A percentile compares a stretch with the other conserved stretches of the same genome.
Evolutionary conservation across 169 alveolate species (phyloP).

Genomic region (Besnoitia besnoiti): DNA sequence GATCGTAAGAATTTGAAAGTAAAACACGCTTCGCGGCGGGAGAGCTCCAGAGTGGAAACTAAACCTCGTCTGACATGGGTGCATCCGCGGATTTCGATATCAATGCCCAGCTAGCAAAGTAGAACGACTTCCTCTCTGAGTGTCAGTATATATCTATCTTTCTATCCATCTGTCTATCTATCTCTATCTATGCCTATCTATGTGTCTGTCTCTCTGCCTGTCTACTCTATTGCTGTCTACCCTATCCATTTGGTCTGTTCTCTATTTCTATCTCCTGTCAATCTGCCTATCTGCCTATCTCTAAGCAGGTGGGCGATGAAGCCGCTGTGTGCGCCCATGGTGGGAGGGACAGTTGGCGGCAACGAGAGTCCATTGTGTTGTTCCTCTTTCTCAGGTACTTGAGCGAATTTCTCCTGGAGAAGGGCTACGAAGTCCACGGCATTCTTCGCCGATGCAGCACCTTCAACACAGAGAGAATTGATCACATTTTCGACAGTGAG

Average conservation of each 20-base stretch:
- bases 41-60: too few species aligned
- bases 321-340: too few species aligned
- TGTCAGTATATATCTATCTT: too few species aligned
- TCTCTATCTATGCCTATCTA: not conserved
- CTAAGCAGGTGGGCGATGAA: too few species aligned
- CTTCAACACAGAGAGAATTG: slow-evolving; percentile 78
- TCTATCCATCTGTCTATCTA: not conserved
- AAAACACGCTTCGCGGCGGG: too few species aligned
- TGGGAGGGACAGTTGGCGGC: not conserved
- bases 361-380: not conserved
- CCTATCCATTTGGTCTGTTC: too few species aligned
- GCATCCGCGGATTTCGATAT: too few species aligned
- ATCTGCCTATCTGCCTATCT: too few species aligned
- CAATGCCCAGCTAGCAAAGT: too few species aligned
- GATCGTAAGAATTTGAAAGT: slow-evolving; percentile 79
- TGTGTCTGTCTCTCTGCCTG: not conserved
- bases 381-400: slow-evolving; percentile 71
- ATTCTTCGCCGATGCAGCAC: slow-evolving; percentile 80
- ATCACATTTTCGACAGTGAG: slow-evolving; percentile 76
- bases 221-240: not conserved
- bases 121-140: too few species aligned
- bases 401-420: slow-evolving; percentile 80
- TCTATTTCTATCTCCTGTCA: too few species aligned
- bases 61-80: too few species aligned
- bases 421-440: slow-evolving; percentile 83